Conservation (phyloP, 768 basidiomycete species). For the Trametes cubensis region DNA sequence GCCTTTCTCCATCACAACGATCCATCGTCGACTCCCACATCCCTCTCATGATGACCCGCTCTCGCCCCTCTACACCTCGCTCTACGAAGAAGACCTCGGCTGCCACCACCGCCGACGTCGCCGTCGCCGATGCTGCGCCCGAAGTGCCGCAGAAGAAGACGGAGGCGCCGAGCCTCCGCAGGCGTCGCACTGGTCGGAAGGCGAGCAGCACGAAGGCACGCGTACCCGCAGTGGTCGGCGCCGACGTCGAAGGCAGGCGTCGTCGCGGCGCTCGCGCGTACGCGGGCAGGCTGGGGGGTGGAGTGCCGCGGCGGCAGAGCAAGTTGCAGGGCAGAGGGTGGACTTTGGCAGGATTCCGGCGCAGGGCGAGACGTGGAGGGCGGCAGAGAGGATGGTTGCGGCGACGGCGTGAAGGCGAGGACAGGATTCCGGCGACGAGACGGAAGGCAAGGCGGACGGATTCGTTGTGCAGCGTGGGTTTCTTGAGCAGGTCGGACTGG, state of each 20-base stretch:
- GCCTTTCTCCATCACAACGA: constrained; percentile 25
- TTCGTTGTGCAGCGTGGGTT: neutral
- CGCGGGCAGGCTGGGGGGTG: constrained; percentile 25
- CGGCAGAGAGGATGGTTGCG: neutral
- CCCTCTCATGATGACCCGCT: constrained; percentile 18
- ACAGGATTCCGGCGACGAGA: neutral
- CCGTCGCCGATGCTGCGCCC: neutral
- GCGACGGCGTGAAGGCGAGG: neutral
- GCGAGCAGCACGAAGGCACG: constrained; percentile 17
- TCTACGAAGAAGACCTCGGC: constrained; percentile 1
- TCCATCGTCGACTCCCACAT: constrained; percentile 19
- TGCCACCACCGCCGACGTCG: neutral
- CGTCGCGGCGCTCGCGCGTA: constrained; percentile 14
- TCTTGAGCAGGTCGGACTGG: too few relatives aligned
- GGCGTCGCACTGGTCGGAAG: constrained; percentile 25
- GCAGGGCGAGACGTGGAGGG: constrained; percentile 1
- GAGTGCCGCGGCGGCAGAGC: constrained; percentile 7
- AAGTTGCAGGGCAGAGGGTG: neutral
- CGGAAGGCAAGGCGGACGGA: neutral
- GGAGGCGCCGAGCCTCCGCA: constrained; percentile 8
- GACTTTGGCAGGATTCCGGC: constrained; percentile 4
- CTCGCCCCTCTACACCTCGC: neutral
- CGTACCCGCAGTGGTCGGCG: constrained; percentile 2
- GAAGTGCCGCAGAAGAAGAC: constrained; percentile 2
- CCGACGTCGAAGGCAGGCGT: constrained; percentile 24